Base-by-base conservation (phyloP, 2,329 filamentous ascomycete species). In the Zopfia rhizophila region DNA sequence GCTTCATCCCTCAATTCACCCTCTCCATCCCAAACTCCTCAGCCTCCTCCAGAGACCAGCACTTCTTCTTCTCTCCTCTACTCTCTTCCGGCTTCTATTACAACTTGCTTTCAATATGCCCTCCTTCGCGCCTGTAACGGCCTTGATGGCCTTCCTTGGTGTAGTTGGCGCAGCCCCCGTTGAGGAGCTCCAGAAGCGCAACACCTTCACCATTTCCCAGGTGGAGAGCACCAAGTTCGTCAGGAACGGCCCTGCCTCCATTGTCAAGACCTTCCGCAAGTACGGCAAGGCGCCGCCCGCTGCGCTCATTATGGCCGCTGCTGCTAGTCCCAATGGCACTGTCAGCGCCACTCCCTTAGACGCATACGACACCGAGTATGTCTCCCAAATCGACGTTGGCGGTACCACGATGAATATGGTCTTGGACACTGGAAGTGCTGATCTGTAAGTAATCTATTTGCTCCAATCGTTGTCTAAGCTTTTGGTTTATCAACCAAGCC, bases 351-450 rank as follows among this genome's bases (percentile, higher is more conserved):
- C 63, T 25, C 75, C 75, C 10, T 61, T 65, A 45, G 75, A 77
- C 42, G 53, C 66, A 24, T 64, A 66, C 48, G 68, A 72, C 29
- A 59, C 58, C 6, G 53, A 59, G 11, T n/a, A n/a, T n/a, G n/a
- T n/a, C n/a, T n/a, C 60, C 53, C 82, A 85, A 0, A 82, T 91
- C 33, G 78, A 75, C 2, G 75, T 91, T 52, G 89, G 88, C 31
- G 72, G 80, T 63, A 83, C 86, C 57, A 81, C 75, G 3, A 65
- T 90, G 52, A 80, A 84, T 48, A 66, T 91, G 49, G 86, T 90
- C 64, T 81, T 91, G 49, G 89, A 91, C 56, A 91, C 88, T 11
- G 86, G 78, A 53, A 87, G 77, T 53, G 78, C 84, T 29, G 86
- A 88, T 71, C 80, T 89, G 86, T 84, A 70, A 74, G 81, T 73